Evolutionary conservation across 768 basidiomycete species (phyloP).

Genomic region (Suillus tomentosus): DNA sequence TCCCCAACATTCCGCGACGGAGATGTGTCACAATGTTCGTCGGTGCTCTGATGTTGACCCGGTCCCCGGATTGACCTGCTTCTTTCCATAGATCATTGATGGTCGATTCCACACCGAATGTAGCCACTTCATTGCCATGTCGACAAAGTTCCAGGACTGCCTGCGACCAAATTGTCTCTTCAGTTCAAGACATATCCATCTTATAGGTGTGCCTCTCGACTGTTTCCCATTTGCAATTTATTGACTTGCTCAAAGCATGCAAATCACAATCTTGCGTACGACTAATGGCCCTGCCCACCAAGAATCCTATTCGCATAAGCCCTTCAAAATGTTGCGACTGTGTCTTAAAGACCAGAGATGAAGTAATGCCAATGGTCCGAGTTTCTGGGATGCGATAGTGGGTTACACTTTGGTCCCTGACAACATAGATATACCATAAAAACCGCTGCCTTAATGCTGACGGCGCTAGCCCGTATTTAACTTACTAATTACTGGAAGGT

Average conservation of each 20-base stretch:
- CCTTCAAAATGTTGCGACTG: constrained; percentile 46
- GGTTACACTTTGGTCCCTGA: background rate
- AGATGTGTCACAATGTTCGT: constrained; percentile 78
- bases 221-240: constrained; percentile 3
- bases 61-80: constrained; percentile 12
- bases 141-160: constrained; percentile 70
- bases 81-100: constrained; percentile 60
- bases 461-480: constrained; percentile 19
- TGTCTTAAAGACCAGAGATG: constrained; percentile 27
- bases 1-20: constrained; percentile 19
- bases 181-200: constrained; percentile 64
- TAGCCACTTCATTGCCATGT: constrained; percentile 73
- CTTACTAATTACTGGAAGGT: background rate
- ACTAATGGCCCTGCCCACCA: constrained; percentile 67
- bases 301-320: constrained; percentile 73
- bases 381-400: constrained; percentile 12
- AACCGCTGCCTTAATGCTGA: constrained; percentile 11
- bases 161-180: constrained; percentile 65
- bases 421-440: constrained; percentile 10
- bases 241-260: constrained; percentile 44
- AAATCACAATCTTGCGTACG: constrained; percentile 56
- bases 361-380: constrained; percentile 14
- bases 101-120: constrained; percentile 72
- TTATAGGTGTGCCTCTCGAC: constrained; percentile 42
- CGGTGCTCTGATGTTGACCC: constrained; percentile 11